Percentiles rank a stretch among this genome's conserved stretches.
Evolutionary conservation across 2,329 filamentous ascomycete species (phyloP).

Genomic region (Gnomoniopsis smithogilvyi): DNA sequence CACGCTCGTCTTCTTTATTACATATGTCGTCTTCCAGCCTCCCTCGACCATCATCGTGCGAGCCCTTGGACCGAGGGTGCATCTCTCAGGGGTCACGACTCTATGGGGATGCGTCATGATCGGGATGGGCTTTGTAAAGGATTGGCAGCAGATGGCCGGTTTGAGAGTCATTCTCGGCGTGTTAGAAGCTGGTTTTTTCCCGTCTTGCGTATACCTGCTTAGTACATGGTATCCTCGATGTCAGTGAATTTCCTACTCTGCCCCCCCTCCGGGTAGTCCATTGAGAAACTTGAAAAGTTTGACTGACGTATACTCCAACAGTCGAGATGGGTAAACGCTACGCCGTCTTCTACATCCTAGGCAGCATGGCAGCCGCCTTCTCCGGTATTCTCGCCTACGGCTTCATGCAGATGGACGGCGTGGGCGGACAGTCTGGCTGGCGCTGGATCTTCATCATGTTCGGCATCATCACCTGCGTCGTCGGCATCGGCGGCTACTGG

Average conservation of each 20-base stretch:
- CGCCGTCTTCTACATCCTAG: conserved; percentile 66
- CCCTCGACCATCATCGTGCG: conserved; percentile 68
- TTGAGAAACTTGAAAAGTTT: background rate
- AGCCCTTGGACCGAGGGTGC: conserved; percentile 59
- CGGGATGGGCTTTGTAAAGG: conserved; percentile 60
- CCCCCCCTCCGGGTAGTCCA: no score
- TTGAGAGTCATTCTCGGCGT: conserved; percentile 59
- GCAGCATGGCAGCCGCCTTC: conserved; percentile 63
- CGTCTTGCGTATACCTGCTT: conserved; percentile 67
- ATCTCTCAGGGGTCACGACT: conserved; percentile 51
- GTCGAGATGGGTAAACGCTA: conserved; percentile 70
- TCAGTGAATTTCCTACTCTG: conserved; percentile 30
- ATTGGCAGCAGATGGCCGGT: conserved; percentile 49
- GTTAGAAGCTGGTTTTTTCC: conserved; percentile 70
- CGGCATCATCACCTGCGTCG: conserved; percentile 50
- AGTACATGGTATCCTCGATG: conserved; percentile 70
- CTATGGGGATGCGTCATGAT: conserved; percentile 62
- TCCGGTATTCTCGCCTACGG: conserved; percentile 69
- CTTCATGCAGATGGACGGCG: conserved; percentile 61
- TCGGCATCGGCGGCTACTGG: conserved; percentile 51
- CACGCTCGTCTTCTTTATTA: conserved; percentile 68
- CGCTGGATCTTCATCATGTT: conserved; percentile 64
- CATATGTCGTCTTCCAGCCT: conserved; percentile 69
- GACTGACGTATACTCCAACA: conserved; percentile 18
- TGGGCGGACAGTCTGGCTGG: conserved; percentile 55